These are phyloP conservation scores for Heritiera fomes DNA, from an alignment of 345 rosid species.

Conservation along the genomic window DNA sequence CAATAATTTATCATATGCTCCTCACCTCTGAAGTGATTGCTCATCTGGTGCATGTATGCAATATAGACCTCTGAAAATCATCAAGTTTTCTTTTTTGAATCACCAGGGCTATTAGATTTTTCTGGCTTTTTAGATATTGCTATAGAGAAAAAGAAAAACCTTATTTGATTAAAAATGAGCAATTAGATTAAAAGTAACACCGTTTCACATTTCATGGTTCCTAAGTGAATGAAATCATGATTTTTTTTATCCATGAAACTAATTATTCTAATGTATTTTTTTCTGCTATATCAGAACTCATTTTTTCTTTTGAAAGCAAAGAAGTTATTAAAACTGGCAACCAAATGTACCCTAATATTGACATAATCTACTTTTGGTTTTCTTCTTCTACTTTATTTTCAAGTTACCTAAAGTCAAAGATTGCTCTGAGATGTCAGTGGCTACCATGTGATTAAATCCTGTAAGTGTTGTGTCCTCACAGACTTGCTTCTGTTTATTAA, in stretches of 20 bases:
- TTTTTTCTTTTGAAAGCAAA: not conserved
- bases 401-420: not conserved
- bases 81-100: not conserved
- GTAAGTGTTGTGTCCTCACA: not conserved
- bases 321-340: not conserved
- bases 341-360: not conserved
- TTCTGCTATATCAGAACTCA: not conserved
- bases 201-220: not conserved
- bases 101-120: not conserved
- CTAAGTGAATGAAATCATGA: not conserved
- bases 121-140: too few relatives aligned
- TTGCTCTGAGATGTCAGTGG: not conserved
- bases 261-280: too few relatives aligned
- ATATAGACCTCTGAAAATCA: not conserved
- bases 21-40: not conserved
- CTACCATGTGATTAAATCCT: not conserved
- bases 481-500: not conserved
- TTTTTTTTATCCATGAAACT: not conserved
- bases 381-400: not conserved
- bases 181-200: not conserved
- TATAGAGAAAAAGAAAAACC: too few relatives aligned
- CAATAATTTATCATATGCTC: not conserved
- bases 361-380: not conserved
- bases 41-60: not conserved
- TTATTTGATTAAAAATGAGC: not conserved